phyloP scores from a whole-genome alignment of 176 grass and related monocot genomes.

The Avena atlantica region DNA sequence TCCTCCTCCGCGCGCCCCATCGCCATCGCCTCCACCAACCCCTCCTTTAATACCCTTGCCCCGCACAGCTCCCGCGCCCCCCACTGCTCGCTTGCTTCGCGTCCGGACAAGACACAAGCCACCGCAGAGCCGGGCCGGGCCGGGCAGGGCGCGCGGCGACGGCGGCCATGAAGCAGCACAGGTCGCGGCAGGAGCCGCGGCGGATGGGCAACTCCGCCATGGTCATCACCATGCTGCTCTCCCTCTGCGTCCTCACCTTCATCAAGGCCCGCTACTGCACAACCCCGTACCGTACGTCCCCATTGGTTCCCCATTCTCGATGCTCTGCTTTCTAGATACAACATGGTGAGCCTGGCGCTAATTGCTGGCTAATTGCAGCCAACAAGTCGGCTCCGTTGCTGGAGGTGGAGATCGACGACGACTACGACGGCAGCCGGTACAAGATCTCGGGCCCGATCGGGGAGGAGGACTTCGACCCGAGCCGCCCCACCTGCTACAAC shows the following conservation, averaged over 20 bases:
- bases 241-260: conserved; percentile 69
- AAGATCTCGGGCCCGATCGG: conserved; percentile 45
- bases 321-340: not conserved
- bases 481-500: conserved; percentile 52
- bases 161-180: conserved; percentile 48
- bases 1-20: conserved; percentile 29
- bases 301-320: too few species aligned
- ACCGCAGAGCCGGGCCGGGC: not conserved
- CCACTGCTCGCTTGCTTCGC: conserved; percentile 4
- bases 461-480: conserved; percentile 55
- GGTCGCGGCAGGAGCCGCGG: conserved; percentile 50
- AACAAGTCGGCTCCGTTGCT: conserved; percentile 40
- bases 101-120: not conserved
- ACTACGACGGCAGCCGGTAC: conserved; percentile 59
- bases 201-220: conserved; percentile 61
- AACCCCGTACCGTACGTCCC: conserved; percentile 51
- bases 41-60: conserved; percentile 34
- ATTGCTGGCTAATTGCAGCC: not conserved
- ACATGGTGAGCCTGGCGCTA: not conserved
- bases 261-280: conserved; percentile 72
- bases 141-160: not conserved
- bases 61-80: not conserved
- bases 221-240: conserved; percentile 67
- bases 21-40: conserved; percentile 16
- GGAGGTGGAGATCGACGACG: conserved; percentile 60